Percentiles rank a stretch among this genome's conserved stretches.
Conservation (phyloP, 2,329 filamentous ascomycete genomes). For the Beauveria bassiana region DNA sequence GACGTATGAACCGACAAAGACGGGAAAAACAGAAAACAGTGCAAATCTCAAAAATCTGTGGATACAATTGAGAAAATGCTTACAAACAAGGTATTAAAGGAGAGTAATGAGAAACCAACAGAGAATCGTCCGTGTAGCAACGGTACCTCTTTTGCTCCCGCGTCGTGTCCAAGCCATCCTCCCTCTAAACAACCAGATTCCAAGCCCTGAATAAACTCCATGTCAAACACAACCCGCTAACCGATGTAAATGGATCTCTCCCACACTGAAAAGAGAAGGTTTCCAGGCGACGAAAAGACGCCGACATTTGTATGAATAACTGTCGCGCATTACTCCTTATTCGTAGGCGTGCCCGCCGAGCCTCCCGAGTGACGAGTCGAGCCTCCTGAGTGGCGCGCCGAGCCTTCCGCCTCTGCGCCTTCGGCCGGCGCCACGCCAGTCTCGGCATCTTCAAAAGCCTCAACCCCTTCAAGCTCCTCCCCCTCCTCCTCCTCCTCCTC, state of each 20-base stretch:
- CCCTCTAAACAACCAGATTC: neutral
- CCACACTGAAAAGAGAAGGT: neutral
- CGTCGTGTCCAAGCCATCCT: neutral
- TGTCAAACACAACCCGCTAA: constrained; percentile 2
- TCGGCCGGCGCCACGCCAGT: neutral
- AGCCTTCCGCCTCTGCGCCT: neutral
- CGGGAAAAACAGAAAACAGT: too few species aligned
- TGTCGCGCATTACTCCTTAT: constrained; percentile 7
- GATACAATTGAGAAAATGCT: too few species aligned
- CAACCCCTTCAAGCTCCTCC: constrained; percentile 12
- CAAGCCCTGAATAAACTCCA: neutral
- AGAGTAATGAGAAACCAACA: neutral
- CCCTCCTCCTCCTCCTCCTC: neutral
- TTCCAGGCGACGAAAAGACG: neutral
- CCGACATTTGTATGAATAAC: constrained; percentile 21
- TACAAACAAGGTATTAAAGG: neutral
- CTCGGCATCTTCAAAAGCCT: constrained; percentile 9
- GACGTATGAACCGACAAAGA: too few species aligned
- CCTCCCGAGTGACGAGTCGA: neutral
- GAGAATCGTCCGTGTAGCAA: too few species aligned
- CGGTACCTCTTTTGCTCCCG: neutral
- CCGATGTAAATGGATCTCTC: neutral
- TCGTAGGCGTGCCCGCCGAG: constrained; percentile 2
- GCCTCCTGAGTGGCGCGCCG: neutral
- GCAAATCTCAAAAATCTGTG: too few species aligned